Base-by-base conservation (phyloP, 257 asterid genomes). In the Catharanthus roseus region DNA sequence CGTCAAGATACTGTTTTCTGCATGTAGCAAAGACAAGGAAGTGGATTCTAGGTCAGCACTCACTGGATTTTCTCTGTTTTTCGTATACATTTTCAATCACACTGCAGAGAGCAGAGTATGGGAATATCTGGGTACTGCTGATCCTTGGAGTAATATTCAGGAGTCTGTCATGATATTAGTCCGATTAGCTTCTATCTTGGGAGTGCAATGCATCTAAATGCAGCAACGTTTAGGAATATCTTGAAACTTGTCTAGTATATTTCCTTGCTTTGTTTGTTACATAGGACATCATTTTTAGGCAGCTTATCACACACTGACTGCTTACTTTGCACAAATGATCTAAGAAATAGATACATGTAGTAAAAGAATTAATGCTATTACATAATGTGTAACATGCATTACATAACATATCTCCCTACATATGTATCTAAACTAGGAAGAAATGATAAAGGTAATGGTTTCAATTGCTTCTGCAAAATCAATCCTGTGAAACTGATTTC, bases 1-100 rank as follows among this genome's bases (percentile, higher is more conserved):
- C 44, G 75, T 84, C 68, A 95, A 90, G 81, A 83, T 91, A 73
- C 83, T 88, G 26, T 95, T 84, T 77, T 80, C 96, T 80, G 79
- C 83, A 57, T 77, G 85, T 69, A 65, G 74, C 49, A 70, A 74
- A 23, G 87, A 78, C 72, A 58, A 49, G 55, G 87, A 81, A 64
- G 75, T 75, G 39, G 92, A 82, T 63, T 78, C 86, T 42, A 81
- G 86, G 99, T 89, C 74, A 82, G 82, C 72, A 62, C 65, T 77
- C 31, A 8, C 55, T 61, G 39, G 45, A 58, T 67, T 72, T 67
- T 15, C 29, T 53, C 39, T 36, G 62, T 67, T 68, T 34, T 70
- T 33, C 58, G 41, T 60, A 29, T 60, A 15, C 42, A 9, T 24
- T 15, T 61, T 34, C 67, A 61, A 58, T 31, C 24, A 38, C 26